These are phyloP conservation scores for Fusarium neocosmosporiellum DNA, from an alignment of 2,329 filamentous ascomycete species.

Conservation along the genomic window DNA sequence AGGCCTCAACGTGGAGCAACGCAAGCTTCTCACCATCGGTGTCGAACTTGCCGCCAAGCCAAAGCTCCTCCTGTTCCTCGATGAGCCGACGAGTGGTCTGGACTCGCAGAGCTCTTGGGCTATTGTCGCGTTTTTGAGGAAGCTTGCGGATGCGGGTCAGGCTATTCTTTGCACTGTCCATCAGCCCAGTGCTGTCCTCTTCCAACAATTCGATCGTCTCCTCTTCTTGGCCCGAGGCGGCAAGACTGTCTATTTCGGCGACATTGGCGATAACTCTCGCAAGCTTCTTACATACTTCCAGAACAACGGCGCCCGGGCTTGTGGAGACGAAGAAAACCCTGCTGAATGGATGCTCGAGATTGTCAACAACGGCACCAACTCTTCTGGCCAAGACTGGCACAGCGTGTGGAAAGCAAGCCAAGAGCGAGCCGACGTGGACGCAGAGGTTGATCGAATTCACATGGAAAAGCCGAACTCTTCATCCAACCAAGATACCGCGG, in stretches of 20 bases:
- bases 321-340: slow-evolving; percentile 70
- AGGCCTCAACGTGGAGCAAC: not conserved
- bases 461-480: not conserved
- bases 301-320: slow-evolving; percentile 66
- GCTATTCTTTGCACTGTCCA: not conserved
- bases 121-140: not conserved
- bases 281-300: slow-evolving; percentile 70
- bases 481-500: not conserved
- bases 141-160: not conserved
- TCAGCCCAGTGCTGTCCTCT: not conserved
- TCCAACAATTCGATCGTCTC: slow-evolving; percentile 58
- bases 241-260: slow-evolving; percentile 68
- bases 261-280: slow-evolving; percentile 66
- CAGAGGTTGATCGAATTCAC: not conserved
- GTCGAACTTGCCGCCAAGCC: not conserved
- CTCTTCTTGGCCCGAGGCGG: slow-evolving; percentile 46
- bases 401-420: not conserved
- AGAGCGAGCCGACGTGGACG: not conserved
- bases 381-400: not conserved
- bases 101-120: not conserved
- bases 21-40: not conserved
- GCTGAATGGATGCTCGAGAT: slow-evolving; percentile 74
- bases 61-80: not conserved
- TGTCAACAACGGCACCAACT: slow-evolving; percentile 15
- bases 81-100: not conserved